These are phyloP conservation scores for Lenzites betulinus DNA, from an alignment of 768 basidiomycete genomes.

Conservation along the genomic window DNA sequence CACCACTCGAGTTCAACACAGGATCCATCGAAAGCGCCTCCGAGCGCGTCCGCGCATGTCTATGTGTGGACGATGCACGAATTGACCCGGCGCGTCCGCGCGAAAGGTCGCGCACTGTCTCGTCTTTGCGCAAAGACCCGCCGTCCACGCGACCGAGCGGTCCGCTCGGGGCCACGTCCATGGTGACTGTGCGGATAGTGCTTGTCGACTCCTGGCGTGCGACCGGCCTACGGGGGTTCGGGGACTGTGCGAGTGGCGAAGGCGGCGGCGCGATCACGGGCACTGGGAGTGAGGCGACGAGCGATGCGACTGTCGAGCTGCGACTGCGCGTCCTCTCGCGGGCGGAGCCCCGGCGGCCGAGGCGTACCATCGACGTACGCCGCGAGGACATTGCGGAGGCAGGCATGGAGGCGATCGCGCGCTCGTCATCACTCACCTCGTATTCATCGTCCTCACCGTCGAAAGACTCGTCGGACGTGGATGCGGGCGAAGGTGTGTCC, in stretches of 20 bases:
- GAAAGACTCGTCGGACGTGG: slow-evolving; percentile 51
- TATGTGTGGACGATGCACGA: slow-evolving; percentile 13
- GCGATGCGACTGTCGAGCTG: slow-evolving; percentile 67
- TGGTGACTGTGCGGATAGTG: slow-evolving; percentile 73
- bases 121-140: slow-evolving; percentile 15
- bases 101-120: slow-evolving; percentile 23
- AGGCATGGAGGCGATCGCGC: slow-evolving; percentile 29
- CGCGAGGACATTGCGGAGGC: slow-evolving; percentile 5
- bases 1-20: slow-evolving; percentile 6
- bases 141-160: slow-evolving; percentile 11
- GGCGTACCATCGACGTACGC: not conserved
- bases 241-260: slow-evolving; percentile 5
- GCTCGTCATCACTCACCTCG: slow-evolving; percentile 20
- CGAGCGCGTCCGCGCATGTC: slow-evolving; percentile 22
- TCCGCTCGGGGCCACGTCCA: slow-evolving; percentile 42
- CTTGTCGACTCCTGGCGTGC: slow-evolving; percentile 57
- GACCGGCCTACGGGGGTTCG: slow-evolving; percentile 22
- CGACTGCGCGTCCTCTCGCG: slow-evolving; percentile 49
- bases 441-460: slow-evolving; percentile 21
- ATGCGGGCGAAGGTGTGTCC: slow-evolving; percentile 60
- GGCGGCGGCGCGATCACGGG: not conserved
- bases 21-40: slow-evolving; percentile 27
- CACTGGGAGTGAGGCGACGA: slow-evolving; percentile 41
- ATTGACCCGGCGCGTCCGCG: not conserved
- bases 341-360: slow-evolving; percentile 21